Conservation (phyloP, 2,329 filamentous ascomycete genomes). For the Phialocephala sp. region DNA sequence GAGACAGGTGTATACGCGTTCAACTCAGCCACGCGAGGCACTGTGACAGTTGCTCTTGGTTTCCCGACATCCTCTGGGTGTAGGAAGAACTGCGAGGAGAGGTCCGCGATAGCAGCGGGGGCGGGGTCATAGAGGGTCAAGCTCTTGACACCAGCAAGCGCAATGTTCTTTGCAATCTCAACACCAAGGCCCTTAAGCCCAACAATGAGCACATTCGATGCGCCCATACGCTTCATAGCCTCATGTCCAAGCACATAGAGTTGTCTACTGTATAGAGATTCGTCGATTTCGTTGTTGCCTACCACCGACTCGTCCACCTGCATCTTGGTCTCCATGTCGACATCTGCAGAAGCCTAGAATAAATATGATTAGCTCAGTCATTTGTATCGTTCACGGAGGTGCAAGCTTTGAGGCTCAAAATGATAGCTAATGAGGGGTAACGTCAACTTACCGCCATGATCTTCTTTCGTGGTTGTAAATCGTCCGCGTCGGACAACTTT, state of each 20-base stretch:
- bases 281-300: constrained; percentile 67
- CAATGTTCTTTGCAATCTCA: constrained; percentile 98
- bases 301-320: constrained; percentile 67
- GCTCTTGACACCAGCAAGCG: constrained; percentile 97
- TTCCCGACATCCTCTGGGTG: constrained; percentile 88
- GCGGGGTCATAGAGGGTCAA: constrained; percentile 90
- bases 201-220: constrained; percentile 90
- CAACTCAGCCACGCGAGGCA: constrained; percentile 88
- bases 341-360: constrained; percentile 56
- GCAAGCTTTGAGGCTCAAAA: not conserved
- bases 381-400: not conserved
- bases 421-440: constrained; percentile 24
- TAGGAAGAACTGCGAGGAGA: constrained; percentile 98
- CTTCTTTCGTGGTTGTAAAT: constrained; percentile 61
- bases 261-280: constrained; percentile 76
- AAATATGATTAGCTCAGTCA: not conserved
- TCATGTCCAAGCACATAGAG: constrained; percentile 74
- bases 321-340: constrained; percentile 68
- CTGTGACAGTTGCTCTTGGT: constrained; percentile 84
- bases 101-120: constrained; percentile 81
- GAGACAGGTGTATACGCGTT: constrained; percentile 95
- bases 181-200: constrained; percentile 94
- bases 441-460: constrained; percentile 63
- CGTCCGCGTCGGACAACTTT: constrained; percentile 67
- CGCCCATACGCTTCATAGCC: constrained; percentile 99